Base-by-base conservation (phyloP, 805 yeast genomes). In the Wickerhamomyces sydowiorum region DNA sequence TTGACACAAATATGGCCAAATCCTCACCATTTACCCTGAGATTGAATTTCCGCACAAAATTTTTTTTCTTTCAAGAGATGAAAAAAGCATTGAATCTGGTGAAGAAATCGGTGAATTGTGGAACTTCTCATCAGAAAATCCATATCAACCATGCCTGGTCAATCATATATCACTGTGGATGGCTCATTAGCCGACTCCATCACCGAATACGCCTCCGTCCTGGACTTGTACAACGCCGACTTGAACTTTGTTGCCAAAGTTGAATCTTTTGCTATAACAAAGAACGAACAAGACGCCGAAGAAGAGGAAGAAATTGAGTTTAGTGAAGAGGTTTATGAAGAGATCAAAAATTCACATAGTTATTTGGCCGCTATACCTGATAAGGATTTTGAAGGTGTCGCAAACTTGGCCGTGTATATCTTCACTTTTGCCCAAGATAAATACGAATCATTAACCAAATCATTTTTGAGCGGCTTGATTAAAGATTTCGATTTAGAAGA, bases 171-270 rank as follows among this genome's bases (percentile, higher is more conserved):
- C 28, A 59, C 40, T 66, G 74, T 43, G 32, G 73, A 72, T 47
- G 72, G 71, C 3, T 66, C 73, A 37, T 37, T 61, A 5, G 47
- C 57, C 37, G 75, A 67, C 45, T 43, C 58, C 5, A 56, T 57
- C 41, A 24, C 55, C 48, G 59, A 53, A 29, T 63, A 60, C 39
- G 62, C 69, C 21, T 39, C 54, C 14, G 45, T 58, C 17, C 46
- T 66, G 17, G 57, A 54, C 37, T 52, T 61, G 21, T 54, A 53
- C 53, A 37, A 42, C 36, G 41, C 40, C 20, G 42, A 46, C 6
- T 35, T 40, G 7, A 40, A 44, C 24, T 53, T 43, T 27, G 46
- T 37, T 18, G 51, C 40, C 21, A 49, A 46, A 33, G 43, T 52
- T 18, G 49, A 44, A 32, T 25, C 47, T 13, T 49, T 46, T 37